phyloP scores from a whole-genome alignment of 495 filamentous ascomycete genomes.

The Daldinia grandis region DNA sequence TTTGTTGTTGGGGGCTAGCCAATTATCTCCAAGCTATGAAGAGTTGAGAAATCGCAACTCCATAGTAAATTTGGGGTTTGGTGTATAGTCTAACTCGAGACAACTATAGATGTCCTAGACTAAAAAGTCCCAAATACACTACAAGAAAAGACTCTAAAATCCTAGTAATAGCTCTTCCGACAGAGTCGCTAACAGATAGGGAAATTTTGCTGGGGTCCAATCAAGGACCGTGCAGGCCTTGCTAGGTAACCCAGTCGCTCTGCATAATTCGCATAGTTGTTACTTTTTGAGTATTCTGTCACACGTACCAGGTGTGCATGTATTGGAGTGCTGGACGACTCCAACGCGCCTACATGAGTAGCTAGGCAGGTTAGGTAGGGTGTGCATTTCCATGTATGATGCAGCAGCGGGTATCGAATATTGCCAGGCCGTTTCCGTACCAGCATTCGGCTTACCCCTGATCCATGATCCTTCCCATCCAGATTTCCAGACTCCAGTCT shows the following conservation, averaged over 20 bases:
- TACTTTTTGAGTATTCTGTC: slow-evolving; percentile 30
- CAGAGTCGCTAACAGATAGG: slow-evolving; percentile 17
- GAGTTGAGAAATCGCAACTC: slow-evolving; percentile 22
- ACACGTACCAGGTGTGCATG: slow-evolving; percentile 29
- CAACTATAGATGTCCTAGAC: not conserved
- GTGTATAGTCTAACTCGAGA: slow-evolving; percentile 8
- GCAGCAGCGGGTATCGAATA: slow-evolving; percentile 20
- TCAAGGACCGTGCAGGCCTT: slow-evolving; percentile 29
- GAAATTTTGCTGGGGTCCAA: slow-evolving; percentile 29
- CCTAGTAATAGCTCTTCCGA: not conserved
- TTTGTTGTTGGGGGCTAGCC: slow-evolving; percentile 20
- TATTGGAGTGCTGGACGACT: slow-evolving; percentile 16
- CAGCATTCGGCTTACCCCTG: slow-evolving; percentile 27
- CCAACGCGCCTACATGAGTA: not conserved
- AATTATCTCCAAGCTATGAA: slow-evolving; percentile 33
- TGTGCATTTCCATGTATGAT: slow-evolving; percentile 12
- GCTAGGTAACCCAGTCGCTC: slow-evolving; percentile 32
- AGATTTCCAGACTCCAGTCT: slow-evolving; percentile 27
- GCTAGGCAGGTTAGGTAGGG: not conserved
- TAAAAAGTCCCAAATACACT: not conserved
- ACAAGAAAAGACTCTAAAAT: slow-evolving; percentile 19
- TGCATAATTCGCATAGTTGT: slow-evolving; percentile 25
- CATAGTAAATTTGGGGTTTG: slow-evolving; percentile 13
- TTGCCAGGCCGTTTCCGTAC: slow-evolving; percentile 16
- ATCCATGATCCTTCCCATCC: slow-evolving; percentile 36